phyloP scores from a whole-genome alignment of 2,329 filamentous ascomycete species.

The Scorias spongiosa region DNA sequence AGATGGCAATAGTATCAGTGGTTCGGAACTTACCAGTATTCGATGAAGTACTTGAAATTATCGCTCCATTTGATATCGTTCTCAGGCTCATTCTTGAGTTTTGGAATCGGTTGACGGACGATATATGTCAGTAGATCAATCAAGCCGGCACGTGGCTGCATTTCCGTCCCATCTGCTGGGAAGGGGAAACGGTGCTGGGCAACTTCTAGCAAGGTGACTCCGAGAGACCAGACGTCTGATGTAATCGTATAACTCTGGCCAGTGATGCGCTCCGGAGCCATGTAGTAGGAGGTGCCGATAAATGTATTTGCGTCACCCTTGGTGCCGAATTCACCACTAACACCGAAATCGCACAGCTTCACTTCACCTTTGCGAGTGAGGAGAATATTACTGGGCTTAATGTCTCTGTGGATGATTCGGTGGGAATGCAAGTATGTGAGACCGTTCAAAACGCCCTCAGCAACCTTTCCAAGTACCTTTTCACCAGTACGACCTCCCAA shows the following conservation, averaged over 20 bases:
- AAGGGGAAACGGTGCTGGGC: constrained; percentile 97
- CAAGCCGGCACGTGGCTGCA: constrained; percentile 80
- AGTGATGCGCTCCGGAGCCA: constrained; percentile 96
- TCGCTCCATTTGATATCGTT: constrained; percentile 88
- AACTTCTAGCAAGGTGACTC: constrained; percentile 96
- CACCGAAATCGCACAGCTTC: constrained; percentile 96
- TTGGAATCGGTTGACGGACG: constrained; percentile 86
- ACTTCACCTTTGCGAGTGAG: constrained; percentile 85
- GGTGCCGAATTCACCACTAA: constrained; percentile 93
- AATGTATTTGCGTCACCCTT: constrained; percentile 98
- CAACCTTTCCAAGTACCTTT: constrained; percentile 92
- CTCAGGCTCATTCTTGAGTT: constrained; percentile 69
- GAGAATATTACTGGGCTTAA: constrained; percentile 95
- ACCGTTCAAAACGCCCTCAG: constrained; percentile 84
- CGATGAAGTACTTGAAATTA: constrained; percentile 98
- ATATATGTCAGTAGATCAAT: constrained; percentile 97
- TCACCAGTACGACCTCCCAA: constrained; percentile 88
- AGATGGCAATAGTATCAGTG: neutral
- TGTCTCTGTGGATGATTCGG: constrained; percentile 97
- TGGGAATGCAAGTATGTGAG: constrained; percentile 88
- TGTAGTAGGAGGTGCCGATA: constrained; percentile 97
- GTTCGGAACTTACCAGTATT: constrained; percentile 69
- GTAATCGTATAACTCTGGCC: constrained; percentile 97
- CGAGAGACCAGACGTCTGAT: constrained; percentile 94
- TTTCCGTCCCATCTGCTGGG: constrained; percentile 88